Conservation (phyloP, 2,329 filamentous ascomycete species). For the Monilinia vaccinii-corymbosi region DNA sequence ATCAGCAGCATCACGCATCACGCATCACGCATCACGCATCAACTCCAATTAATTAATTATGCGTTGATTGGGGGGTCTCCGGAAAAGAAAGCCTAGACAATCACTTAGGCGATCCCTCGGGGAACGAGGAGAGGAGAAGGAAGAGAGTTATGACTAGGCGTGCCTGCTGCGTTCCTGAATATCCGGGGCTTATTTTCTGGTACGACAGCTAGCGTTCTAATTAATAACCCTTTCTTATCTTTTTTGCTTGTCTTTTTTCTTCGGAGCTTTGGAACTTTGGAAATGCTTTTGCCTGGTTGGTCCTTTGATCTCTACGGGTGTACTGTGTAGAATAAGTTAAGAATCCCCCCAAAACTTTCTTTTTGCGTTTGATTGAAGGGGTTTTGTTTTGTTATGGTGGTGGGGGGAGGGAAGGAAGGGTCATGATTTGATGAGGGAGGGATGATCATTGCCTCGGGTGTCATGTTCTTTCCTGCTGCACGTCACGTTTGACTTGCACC, state of each 20-base stretch:
- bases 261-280: too few species aligned
- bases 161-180: constrained; percentile 9
- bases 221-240: background rate
- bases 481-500: constrained; percentile 6
- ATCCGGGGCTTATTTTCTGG: constrained; percentile 6
- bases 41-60: too few species aligned
- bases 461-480: background rate
- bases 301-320: background rate
- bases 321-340: too few species aligned
- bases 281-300: background rate
- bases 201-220: background rate
- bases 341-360: background rate
- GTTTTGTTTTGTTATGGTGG: background rate
- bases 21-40: too few species aligned
- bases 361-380: background rate
- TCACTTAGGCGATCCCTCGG: constrained; percentile 3
- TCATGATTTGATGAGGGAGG: background rate
- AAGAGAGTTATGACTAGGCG: constrained; percentile 2
- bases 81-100: background rate
- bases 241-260: too few species aligned
- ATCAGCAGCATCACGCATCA: too few species aligned
- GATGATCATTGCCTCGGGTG: background rate
- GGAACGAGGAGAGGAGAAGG: background rate
- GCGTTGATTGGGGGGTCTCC: too few species aligned
- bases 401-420: background rate